A percentile compares a stretch with the other conserved stretches of the same genome.
phyloP scores from a whole-genome alignment of 148 eudicot species.

The Rhododendron kiyosumense region DNA sequence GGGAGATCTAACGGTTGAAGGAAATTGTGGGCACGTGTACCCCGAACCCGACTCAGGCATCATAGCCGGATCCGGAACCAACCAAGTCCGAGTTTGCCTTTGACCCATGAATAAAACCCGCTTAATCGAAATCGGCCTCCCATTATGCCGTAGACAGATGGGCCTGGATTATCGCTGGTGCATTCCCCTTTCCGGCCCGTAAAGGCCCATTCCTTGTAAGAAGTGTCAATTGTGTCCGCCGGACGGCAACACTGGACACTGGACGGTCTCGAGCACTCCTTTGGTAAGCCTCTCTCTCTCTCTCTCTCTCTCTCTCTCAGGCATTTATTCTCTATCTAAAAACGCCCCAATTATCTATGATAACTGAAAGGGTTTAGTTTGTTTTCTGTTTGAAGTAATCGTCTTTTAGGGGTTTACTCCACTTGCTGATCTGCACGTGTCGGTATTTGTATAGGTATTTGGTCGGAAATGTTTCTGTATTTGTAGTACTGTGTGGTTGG shows the following conservation, averaged over 20 bases:
- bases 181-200: background rate
- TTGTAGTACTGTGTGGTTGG: background rate
- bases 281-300: background rate
- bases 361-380: background rate
- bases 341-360: background rate
- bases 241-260: background rate
- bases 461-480: background rate
- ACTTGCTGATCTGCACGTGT: background rate
- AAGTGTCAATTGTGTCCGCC: background rate
- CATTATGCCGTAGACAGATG: background rate
- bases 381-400: background rate
- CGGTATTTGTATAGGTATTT: background rate
- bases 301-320: background rate
- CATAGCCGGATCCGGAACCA: too few species aligned
- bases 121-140: background rate
- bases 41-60: too few species aligned
- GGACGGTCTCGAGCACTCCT: background rate
- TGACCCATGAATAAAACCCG: background rate
- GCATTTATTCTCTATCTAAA: background rate
- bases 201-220: background rate
- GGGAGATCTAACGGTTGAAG: too few species aligned
- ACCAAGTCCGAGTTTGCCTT: too few species aligned
- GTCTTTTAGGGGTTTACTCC: background rate
- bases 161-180: background rate
- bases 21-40: too few species aligned